Evolutionary conservation across 2,329 filamentous ascomycete species (phyloP).

Genomic region (Neophaeococcomyces aloes): DNA sequence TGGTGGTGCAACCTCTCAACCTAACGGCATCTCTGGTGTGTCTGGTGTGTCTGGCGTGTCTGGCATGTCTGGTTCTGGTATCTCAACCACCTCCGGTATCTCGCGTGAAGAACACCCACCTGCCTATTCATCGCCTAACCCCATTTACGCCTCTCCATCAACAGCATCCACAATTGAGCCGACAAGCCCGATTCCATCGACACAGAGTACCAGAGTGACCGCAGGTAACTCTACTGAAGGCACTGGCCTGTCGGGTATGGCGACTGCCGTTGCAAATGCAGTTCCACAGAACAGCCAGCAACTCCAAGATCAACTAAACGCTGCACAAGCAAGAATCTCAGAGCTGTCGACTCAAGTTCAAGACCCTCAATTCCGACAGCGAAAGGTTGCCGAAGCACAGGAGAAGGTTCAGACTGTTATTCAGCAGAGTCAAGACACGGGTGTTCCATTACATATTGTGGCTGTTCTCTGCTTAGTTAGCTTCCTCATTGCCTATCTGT

Average conservation of each 20-base stretch:
- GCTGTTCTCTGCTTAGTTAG: slow-evolving; percentile 75
- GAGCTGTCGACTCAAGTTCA: slow-evolving; percentile 53
- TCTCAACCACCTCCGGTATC: no score
- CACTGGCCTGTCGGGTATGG: slow-evolving; percentile 34
- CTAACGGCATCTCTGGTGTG: slow-evolving; percentile 26
- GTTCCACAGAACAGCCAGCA: slow-evolving; percentile 47
- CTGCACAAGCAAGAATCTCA: slow-evolving; percentile 64
- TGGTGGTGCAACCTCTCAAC: slow-evolving; percentile 33
- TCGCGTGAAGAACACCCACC: slow-evolving; percentile 39
- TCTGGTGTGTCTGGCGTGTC: no score
- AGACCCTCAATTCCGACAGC: slow-evolving; percentile 65
- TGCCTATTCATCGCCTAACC: slow-evolving; percentile 48
- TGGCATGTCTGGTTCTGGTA: no score
- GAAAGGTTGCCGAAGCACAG: slow-evolving; percentile 54
- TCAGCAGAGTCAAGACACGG: slow-evolving; percentile 48
- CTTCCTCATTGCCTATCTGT: slow-evolving; percentile 90
- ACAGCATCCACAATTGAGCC: slow-evolving; percentile 32
- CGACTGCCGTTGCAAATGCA: slow-evolving; percentile 39
- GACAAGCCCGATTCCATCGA: slow-evolving; percentile 18
- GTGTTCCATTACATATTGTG: slow-evolving; percentile 77
- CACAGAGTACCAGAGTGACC: slow-evolving; percentile 20
- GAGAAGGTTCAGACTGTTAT: slow-evolving; percentile 42
- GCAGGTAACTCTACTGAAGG: slow-evolving; percentile 21
- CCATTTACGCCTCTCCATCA: slow-evolving; percentile 40
- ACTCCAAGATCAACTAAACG: slow-evolving; percentile 59